Base-by-base conservation (phyloP, 345 rosid genomes). In the Trapa incisa region DNA sequence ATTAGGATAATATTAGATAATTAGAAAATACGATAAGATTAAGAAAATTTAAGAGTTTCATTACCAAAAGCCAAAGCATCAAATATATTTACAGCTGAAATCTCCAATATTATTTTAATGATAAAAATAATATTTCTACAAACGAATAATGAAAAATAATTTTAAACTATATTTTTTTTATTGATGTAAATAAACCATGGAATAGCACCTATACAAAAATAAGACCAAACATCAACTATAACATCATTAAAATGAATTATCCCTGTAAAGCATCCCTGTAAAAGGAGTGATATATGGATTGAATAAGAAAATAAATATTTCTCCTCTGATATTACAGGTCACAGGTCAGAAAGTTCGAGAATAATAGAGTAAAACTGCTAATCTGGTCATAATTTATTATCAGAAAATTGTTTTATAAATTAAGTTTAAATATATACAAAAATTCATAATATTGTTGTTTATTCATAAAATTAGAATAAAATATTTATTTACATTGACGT, bases 281-380 rank as follows among this genome's bases (percentile, higher is more conserved):
- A n/a, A n/a, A n/a, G n/a, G 15, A 94, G 93, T 54, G 96, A 87
- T 88, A 94, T 79, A 58, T 93, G 96, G 65, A 94, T 81, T 70
- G 93, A 87, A 77, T 91, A 91, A 43, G 93, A 80, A 76, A 82
- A 91, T 62, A 50, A 58, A 68, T 78, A 87, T 45, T 65, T 72
- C 0, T 73, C n/a, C n/a, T n/a, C n/a, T n/a, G n/a, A n/a, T n/a
- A n/a, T 79, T 36, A 74, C 38, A 6, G 70, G 70, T 65, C 65
- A 65, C 64, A 80, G 82, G 58, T 77, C 69, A 70, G 86, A 15
- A 17, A 33, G 47, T 83, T 94, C 97, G 0, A 96, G 99, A 41
- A 83, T 81, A 91, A 80, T 41, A 91, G 88, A 76, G 96, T 82
- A 48, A 97, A 94, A 65, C 91, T 87, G 68, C 89, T 89, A 16